Conservation (phyloP, 805 yeast genomes). For the Wickerhamiella brachini region DNA sequence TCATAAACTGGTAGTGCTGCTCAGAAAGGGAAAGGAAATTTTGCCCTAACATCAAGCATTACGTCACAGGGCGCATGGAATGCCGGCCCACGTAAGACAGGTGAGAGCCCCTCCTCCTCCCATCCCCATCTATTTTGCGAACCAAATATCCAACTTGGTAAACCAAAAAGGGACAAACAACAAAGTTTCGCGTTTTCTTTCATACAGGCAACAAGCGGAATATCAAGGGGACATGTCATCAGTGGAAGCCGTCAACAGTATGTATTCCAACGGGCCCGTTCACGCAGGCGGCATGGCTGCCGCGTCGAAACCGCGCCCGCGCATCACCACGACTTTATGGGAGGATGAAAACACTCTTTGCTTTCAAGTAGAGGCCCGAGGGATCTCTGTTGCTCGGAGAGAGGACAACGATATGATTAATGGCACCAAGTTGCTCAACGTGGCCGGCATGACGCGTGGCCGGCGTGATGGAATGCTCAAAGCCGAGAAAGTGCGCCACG, state of each 20-base stretch:
- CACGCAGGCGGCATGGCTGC: neutral
- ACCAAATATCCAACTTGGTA: neutral
- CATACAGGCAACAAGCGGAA: neutral
- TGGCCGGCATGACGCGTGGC: constrained; percentile 78
- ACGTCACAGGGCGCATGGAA: neutral
- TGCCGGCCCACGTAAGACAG: neutral
- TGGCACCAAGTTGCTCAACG: constrained; percentile 72
- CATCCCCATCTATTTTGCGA: neutral
- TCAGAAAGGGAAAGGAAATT: neutral
- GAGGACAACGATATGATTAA: constrained; percentile 83
- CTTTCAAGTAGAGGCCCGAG: constrained; percentile 72
- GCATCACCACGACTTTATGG: constrained; percentile 76
- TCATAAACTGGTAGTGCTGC: neutral
- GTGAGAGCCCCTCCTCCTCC: neutral
- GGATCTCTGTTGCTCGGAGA: constrained; percentile 66
- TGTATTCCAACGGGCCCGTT: neutral
- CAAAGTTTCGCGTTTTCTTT: neutral
- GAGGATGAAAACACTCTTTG: constrained; percentile 77
- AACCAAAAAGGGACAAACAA: neutral
- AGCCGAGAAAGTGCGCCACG: constrained; percentile 63
- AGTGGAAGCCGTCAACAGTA: neutral
- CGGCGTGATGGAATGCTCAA: constrained; percentile 79
- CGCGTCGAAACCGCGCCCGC: constrained; percentile 23
- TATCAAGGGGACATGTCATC: neutral
- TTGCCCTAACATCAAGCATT: neutral